Percentiles rank a stretch among this genome's conserved stretches.
Conservation (phyloP, 306 rosid genomes). For the Herpetospermum pedunculosum region DNA sequence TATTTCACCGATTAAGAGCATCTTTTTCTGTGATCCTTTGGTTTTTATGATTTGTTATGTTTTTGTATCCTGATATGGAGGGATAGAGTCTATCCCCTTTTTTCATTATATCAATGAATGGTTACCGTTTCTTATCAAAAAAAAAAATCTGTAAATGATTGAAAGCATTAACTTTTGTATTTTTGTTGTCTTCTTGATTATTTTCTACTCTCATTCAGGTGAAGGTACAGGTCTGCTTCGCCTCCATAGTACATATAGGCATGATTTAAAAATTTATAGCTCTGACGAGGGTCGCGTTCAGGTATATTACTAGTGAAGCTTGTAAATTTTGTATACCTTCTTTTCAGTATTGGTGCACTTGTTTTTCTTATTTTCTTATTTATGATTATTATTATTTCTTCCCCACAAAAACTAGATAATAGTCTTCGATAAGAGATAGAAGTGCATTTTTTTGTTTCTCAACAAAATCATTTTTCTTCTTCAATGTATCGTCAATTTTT, state of each 20-base stretch:
- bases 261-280: conserved; percentile 94
- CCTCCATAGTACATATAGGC: conserved; percentile 95
- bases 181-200: conserved; percentile 3
- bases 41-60: too few species aligned
- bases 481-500: neutral
- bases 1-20: too few species aligned
- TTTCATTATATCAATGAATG: too few species aligned
- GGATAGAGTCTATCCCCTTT: too few species aligned
- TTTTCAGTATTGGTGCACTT: neutral
- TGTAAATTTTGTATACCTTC: neutral
- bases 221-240: conserved; percentile 98
- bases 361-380: neutral
- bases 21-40: too few species aligned
- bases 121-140: too few species aligned
- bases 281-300: conserved; percentile 99
- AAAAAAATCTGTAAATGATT: neutral
- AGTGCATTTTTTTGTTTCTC: neutral
- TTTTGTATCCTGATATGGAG: too few species aligned
- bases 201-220: conserved; percentile 42
- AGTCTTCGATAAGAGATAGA: neutral
- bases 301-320: conserved; percentile 33
- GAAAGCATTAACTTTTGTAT: neutral
- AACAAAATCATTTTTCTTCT: neutral
- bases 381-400: neutral
- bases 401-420: neutral